A percentile compares a stretch with the other conserved stretches of the same genome.
These are phyloP conservation scores for Xylaria telfairii DNA, from an alignment of 495 filamentous ascomycete species.

Conservation along the genomic window DNA sequence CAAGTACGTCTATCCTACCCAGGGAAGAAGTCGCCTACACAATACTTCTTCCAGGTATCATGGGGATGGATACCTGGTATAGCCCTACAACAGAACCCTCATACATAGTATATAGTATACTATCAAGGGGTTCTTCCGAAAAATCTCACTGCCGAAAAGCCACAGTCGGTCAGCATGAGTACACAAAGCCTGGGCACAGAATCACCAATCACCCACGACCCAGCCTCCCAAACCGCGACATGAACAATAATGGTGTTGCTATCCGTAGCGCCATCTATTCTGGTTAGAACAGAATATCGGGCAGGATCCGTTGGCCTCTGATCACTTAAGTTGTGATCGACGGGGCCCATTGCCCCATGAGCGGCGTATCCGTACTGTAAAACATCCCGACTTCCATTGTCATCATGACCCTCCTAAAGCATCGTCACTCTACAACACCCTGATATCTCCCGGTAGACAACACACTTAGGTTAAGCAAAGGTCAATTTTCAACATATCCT, in stretches of 20 bases:
- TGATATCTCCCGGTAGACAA: neutral
- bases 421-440: neutral
- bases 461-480: neutral
- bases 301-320: neutral
- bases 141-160: neutral
- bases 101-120: neutral
- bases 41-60: neutral
- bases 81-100: neutral
- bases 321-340: conserved; percentile 9
- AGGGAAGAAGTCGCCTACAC: neutral
- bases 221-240: neutral
- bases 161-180: conserved; percentile 4
- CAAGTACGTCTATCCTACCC: too few species aligned
- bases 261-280: neutral
- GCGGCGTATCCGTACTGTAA: neutral
- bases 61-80: neutral
- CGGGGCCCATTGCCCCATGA: neutral
- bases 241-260: neutral
- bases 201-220: neutral
- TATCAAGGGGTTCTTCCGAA: neutral
- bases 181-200: neutral
- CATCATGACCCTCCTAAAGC: neutral
- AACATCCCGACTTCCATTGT: neutral
- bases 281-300: neutral
- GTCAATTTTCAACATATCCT: neutral